Evolutionary conservation across 129 eudicot genomes (phyloP).

Genomic region (Flaveria trinervia): DNA sequence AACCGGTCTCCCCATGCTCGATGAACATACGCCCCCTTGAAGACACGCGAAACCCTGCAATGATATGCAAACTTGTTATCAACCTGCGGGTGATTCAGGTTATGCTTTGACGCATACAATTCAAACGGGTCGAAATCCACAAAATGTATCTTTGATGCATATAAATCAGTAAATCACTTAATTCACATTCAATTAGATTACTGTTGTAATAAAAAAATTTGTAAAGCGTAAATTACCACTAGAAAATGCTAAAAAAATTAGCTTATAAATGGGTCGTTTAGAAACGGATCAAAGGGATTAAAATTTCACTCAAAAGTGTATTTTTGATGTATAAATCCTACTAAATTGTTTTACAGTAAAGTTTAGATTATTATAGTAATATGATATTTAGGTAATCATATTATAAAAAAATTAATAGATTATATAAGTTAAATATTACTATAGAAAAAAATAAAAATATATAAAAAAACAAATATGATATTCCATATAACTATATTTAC

Average conservation of each 20-base stretch:
- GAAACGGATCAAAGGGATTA: not conserved
- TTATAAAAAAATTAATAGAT: too few relatives aligned
- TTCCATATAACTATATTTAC: not conserved
- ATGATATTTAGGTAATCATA: too few relatives aligned
- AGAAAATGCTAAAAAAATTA: not conserved
- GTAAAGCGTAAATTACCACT: not conserved
- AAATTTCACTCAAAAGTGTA: not conserved
- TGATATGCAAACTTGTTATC: not conserved
- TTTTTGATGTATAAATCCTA: not conserved
- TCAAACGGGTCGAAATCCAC: not conserved
- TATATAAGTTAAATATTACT: not conserved
- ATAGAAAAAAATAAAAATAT: not conserved
- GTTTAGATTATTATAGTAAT: not conserved
- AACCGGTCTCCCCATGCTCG: conserved; percentile 96
- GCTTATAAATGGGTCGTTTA: not conserved
- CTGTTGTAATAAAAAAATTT: not conserved
- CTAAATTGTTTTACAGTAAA: not conserved
- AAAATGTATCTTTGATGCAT: not conserved
- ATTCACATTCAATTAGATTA: not conserved
- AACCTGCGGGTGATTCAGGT: not conserved
- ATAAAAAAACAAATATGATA: not conserved
- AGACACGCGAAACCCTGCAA: conserved; percentile 86
- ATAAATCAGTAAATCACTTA: not conserved
- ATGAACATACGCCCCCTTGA: conserved; percentile 84
- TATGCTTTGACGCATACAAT: not conserved